Conservation (phyloP, 2,329 filamentous ascomycete species). For the Zelopaecilomyces penicillatus region DNA sequence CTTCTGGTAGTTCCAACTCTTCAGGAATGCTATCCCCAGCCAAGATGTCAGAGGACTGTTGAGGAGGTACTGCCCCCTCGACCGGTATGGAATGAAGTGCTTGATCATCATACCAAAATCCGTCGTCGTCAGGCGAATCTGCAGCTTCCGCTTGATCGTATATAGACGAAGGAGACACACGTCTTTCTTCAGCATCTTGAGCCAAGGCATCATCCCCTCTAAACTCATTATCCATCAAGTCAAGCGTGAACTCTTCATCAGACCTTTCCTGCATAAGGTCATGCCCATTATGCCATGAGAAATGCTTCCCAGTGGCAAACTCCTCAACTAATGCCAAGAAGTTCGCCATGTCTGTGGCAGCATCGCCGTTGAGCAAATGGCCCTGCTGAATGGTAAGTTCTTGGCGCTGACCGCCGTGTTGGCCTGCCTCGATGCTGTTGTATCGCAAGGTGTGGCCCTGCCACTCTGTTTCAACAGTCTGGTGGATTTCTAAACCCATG, state of each 20-base stretch:
- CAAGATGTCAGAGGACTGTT: no score
- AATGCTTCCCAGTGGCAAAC: constrained; percentile 21
- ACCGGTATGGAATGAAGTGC: no score
- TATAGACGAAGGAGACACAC: no score
- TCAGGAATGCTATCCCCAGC: no score
- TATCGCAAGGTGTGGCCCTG: constrained; percentile 39
- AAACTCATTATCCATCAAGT: constrained; percentile 17
- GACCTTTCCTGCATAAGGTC: constrained; percentile 17
- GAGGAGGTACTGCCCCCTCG: no score
- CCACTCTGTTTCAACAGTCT: constrained; percentile 34
- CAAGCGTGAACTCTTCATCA: constrained; percentile 18
- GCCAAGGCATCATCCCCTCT: constrained; percentile 5
- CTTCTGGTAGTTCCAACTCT: no score
- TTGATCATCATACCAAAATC: no score
- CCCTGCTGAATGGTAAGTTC: constrained; percentile 35
- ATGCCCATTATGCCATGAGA: constrained; percentile 28
- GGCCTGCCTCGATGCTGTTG: constrained; percentile 43
- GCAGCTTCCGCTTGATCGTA: no score
- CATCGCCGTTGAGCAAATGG: background rate
- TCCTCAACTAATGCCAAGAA: constrained; percentile 23
- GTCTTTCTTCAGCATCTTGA: background rate
- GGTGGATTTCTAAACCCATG: constrained; percentile 44
- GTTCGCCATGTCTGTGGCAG: background rate
- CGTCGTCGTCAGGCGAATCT: no score
- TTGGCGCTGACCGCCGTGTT: constrained; percentile 41